phyloP scores from a whole-genome alignment of 2,329 filamentous ascomycete species.

The Furcasterigmium furcatum region DNA sequence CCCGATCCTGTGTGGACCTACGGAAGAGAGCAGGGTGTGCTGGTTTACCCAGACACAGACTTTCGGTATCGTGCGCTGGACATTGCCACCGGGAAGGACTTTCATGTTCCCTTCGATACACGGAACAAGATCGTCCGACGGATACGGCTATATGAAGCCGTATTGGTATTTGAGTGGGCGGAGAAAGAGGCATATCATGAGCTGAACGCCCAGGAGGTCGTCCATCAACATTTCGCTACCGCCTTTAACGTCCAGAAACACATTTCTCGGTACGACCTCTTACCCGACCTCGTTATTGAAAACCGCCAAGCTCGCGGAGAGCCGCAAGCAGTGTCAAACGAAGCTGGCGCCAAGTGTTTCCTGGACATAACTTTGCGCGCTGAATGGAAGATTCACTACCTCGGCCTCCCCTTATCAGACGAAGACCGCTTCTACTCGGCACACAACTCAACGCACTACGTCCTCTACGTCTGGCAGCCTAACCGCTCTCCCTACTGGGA shows the following conservation, averaged over 20 bases:
- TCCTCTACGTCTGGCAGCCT: slow-evolving; percentile 59
- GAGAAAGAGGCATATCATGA: slow-evolving; percentile 48
- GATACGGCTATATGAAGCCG: slow-evolving; percentile 45
- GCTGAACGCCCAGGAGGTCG: slow-evolving; percentile 45
- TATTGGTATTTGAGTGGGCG: slow-evolving; percentile 65
- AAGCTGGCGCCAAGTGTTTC: slow-evolving; percentile 32
- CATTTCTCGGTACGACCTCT: slow-evolving; percentile 6
- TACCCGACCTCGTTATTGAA: neutral
- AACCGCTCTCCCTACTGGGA: slow-evolving; percentile 53
- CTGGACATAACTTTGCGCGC: slow-evolving; percentile 37
- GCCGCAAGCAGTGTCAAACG: neutral
- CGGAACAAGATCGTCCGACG: slow-evolving; percentile 48
- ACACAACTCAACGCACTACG: slow-evolving; percentile 58
- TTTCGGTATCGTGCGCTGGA: slow-evolving; percentile 44
- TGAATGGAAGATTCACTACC: slow-evolving; percentile 59
- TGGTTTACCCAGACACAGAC: slow-evolving; percentile 45
- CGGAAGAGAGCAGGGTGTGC: slow-evolving; percentile 45
- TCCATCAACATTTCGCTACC: slow-evolving; percentile 57
- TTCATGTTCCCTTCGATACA: slow-evolving; percentile 48
- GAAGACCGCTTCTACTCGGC: slow-evolving; percentile 60
- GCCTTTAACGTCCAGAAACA: slow-evolving; percentile 46
- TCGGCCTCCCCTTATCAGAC: slow-evolving; percentile 51
- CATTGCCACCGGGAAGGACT: slow-evolving; percentile 37
- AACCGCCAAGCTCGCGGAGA: neutral
- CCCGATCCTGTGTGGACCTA: slow-evolving; percentile 53